A percentile compares a stretch with the other conserved stretches of the same genome.
phyloP scores from a whole-genome alignment of 1,284 basidiomycete species.

The Leccinum pseudoinsigne region DNA sequence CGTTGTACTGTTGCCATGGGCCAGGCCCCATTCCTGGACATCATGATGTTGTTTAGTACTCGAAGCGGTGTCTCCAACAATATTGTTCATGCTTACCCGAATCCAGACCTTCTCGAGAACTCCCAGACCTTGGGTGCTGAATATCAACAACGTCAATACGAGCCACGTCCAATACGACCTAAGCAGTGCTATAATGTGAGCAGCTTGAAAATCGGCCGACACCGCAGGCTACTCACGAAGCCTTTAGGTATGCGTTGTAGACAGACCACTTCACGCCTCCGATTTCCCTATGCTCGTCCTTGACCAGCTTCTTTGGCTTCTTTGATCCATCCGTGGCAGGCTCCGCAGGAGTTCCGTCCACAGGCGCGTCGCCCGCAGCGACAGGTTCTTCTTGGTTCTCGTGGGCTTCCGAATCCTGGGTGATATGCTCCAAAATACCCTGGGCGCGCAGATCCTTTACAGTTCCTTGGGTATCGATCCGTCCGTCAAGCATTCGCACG shows the following conservation, averaged over 20 bases:
- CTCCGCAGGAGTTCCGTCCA: constrained; percentile 19
- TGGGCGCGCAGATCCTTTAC: constrained; percentile 47
- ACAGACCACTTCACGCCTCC: constrained; percentile 67
- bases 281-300: constrained; percentile 56
- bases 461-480: constrained; percentile 56
- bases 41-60: background rate
- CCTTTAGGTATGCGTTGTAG: constrained; percentile 62
- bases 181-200: background rate
- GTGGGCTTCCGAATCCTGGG: constrained; percentile 35
- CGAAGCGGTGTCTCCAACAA: background rate
- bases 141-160: constrained; percentile 39
- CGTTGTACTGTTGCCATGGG: constrained; percentile 33
- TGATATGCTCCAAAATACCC: constrained; percentile 50
- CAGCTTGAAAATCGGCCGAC: too few relatives aligned
- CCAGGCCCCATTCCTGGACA: constrained; percentile 46
- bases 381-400: constrained; percentile 22
- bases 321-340: constrained; percentile 27
- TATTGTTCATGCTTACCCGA: constrained; percentile 16
- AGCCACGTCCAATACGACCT: constrained; percentile 55
- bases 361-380: constrained; percentile 14
- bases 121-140: constrained; percentile 35
- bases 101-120: constrained; percentile 60
- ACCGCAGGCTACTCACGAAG: constrained; percentile 40
- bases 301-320: constrained; percentile 51
- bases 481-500: constrained; percentile 62